Percentiles rank a stretch among this genome's conserved stretches.
Conservation (phyloP, 176 grass and related monocot species). For the Oryza meyeriana region DNA sequence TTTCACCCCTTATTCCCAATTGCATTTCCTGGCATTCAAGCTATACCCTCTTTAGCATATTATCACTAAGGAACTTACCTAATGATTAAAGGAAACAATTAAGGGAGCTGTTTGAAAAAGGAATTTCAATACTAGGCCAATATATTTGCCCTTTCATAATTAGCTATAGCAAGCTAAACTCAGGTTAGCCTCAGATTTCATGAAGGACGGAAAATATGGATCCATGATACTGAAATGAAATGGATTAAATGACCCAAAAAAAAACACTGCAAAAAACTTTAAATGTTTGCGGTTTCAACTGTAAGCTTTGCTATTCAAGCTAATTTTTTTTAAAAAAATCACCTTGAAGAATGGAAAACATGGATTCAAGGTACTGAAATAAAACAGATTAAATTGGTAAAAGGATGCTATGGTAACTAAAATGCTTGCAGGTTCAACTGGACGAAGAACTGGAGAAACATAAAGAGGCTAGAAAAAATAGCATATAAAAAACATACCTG, state of each 20-base stretch:
- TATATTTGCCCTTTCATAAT: no score
- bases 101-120: background rate
- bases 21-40: conserved; percentile 11
- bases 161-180: no score
- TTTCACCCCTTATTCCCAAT: background rate
- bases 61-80: background rate
- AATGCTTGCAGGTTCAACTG: conserved; percentile 1
- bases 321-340: background rate
- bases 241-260: background rate
- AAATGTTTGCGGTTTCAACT: background rate
- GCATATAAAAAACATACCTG: conserved; percentile 40
- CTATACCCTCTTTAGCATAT: conserved; percentile 6
- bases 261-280: background rate
- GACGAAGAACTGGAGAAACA: conserved; percentile 11
- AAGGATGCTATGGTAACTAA: background rate
- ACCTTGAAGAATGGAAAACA: conserved; percentile 2
- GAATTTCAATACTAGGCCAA: background rate
- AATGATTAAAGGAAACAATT: background rate
- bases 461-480: conserved; percentile 24
- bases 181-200: background rate
- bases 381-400: background rate
- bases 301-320: conserved; percentile 6
- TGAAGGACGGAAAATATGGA: background rate
- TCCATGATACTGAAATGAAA: background rate
- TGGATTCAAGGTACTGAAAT: conserved; percentile 8